Evolutionary conservation across 164 flowering plant species (phyloP).

Genomic region (Vitis rupestris): DNA sequence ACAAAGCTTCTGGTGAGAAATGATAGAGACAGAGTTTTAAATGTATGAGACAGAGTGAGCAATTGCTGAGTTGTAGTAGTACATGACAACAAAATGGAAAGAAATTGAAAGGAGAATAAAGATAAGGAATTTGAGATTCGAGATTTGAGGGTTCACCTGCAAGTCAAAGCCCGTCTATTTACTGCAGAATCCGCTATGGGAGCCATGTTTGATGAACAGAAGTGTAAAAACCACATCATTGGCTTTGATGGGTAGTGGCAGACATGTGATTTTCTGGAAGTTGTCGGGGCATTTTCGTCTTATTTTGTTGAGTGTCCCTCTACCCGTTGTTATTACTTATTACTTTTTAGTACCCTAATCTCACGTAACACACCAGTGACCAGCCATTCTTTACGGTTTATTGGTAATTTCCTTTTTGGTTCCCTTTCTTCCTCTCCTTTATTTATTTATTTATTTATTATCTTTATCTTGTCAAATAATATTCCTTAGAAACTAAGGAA

Average conservation of each 20-base stretch:
- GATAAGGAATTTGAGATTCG: neutral
- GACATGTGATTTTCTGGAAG: neutral
- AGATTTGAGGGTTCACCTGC: neutral
- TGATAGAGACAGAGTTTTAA: neutral
- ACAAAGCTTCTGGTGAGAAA: neutral
- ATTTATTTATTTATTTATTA: too few relatives aligned
- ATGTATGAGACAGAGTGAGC: neutral
- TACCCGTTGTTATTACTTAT: too few relatives aligned
- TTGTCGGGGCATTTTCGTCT: neutral
- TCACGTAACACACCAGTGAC: too few relatives aligned
- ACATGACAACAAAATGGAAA: neutral
- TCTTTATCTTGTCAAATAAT: too few relatives aligned
- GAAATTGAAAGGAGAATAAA: neutral
- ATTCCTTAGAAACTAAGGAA: too few relatives aligned
- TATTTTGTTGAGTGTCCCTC: too few relatives aligned
- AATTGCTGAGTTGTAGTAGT: neutral
- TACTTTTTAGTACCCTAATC: too few relatives aligned
- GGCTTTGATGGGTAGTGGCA: neutral
- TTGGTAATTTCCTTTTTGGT: too few relatives aligned
- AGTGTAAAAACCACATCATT: too few relatives aligned
- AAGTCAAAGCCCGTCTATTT: neutral
- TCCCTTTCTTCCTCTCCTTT: too few relatives aligned
- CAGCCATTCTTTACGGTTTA: too few relatives aligned
- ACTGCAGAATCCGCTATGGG: neutral
- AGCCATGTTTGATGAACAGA: neutral